Evolutionary conservation across 2,329 filamentous ascomycete genomes (phyloP).

Genomic region (Ascomycota sp.): DNA sequence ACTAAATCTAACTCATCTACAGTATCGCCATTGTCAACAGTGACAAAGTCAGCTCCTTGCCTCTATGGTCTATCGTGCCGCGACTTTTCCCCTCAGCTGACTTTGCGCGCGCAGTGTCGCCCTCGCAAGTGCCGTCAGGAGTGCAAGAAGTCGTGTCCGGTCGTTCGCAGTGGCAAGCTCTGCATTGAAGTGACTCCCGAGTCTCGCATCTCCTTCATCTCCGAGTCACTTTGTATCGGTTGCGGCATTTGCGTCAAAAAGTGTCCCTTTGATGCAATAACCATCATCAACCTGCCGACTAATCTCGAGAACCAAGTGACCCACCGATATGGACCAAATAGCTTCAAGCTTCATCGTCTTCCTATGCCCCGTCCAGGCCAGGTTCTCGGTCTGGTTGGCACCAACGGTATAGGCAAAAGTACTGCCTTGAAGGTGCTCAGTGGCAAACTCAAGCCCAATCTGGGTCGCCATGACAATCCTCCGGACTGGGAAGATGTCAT

Average conservation of each 20-base stretch:
- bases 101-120: slow-evolving; percentile 11
- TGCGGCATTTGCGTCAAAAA: slow-evolving; percentile 99
- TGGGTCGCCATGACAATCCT: slow-evolving; percentile 85
- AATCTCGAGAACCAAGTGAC: slow-evolving; percentile 97
- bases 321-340: slow-evolving; percentile 96
- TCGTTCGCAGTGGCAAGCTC: slow-evolving; percentile 89
- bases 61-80: neutral
- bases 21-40: slow-evolving; percentile 98
- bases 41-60: slow-evolving; percentile 53
- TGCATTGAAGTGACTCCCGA: slow-evolving; percentile 81
- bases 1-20: slow-evolving; percentile 8
- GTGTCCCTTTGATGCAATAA: slow-evolving; percentile 94
- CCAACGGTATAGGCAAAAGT: slow-evolving; percentile 99
- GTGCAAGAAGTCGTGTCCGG: slow-evolving; percentile 96
- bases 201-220: slow-evolving; percentile 94
- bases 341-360: slow-evolving; percentile 94
- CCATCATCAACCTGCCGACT: slow-evolving; percentile 98
- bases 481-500: slow-evolving; percentile 98
- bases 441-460: slow-evolving; percentile 93
- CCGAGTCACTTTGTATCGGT: slow-evolving; percentile 84
- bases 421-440: slow-evolving; percentile 98
- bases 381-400: slow-evolving; percentile 87
- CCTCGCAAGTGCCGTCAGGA: slow-evolving; percentile 78
- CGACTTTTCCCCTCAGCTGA: slow-evolving; percentile 9
- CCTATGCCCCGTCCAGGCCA: slow-evolving; percentile 90